Evolutionary conservation across 305 asterid genomes (phyloP).

Genomic region (Solanum hybrid): DNA sequence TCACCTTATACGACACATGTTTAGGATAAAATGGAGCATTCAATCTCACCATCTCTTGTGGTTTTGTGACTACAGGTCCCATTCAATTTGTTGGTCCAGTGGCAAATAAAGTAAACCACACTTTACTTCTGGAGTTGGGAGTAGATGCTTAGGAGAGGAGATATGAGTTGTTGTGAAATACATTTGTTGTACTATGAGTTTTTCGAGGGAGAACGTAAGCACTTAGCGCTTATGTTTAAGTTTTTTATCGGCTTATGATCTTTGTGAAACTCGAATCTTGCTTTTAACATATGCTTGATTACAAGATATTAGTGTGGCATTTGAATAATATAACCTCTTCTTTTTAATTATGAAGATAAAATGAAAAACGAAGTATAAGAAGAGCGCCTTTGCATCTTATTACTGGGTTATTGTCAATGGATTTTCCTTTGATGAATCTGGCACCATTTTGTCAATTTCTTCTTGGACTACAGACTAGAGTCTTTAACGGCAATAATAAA

Average conservation of each 20-base stretch:
- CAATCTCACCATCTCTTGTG: background rate
- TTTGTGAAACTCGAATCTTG: background rate
- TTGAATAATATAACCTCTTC: background rate
- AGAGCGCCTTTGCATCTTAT: background rate
- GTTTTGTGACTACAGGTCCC: conserved; percentile 46
- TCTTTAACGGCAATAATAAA: too few relatives aligned
- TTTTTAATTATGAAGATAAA: background rate
- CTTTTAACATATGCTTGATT: background rate
- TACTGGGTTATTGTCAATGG: background rate
- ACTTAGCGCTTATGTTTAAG: background rate
- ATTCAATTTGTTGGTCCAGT: conserved; percentile 83
- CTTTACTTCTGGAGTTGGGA: conserved; percentile 82
- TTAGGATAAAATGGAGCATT: background rate
- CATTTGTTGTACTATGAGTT: background rate
- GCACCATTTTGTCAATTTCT: background rate
- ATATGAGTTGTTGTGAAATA: background rate
- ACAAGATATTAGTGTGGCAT: background rate
- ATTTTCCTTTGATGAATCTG: background rate
- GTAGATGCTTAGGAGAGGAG: conserved; percentile 27
- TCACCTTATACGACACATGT: background rate
- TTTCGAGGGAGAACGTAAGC: background rate
- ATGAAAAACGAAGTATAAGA: background rate
- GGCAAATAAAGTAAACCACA: conserved; percentile 57
- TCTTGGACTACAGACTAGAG: background rate
- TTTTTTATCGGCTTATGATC: background rate